phyloP scores from a whole-genome alignment of 2,329 filamentous ascomycete species.

The Hysterium pulicare region DNA sequence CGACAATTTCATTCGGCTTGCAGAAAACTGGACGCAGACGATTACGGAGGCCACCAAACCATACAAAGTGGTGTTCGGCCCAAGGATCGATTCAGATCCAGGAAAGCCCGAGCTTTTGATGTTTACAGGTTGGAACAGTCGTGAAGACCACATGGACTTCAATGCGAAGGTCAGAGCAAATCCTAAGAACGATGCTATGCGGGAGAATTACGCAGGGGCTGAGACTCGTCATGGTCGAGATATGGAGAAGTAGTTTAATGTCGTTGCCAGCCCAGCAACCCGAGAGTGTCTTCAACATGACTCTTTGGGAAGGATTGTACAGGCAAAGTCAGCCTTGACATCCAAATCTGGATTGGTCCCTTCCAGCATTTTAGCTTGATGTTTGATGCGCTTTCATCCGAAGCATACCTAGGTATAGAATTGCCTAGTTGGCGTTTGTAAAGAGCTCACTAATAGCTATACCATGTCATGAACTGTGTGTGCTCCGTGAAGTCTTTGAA shows the following conservation, averaged over 20 bases:
- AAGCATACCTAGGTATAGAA: too few species aligned
- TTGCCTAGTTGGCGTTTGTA: too few species aligned
- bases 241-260: slow-evolving; percentile 17
- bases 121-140: slow-evolving; percentile 21
- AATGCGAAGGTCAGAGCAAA: slow-evolving; percentile 5
- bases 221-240: slow-evolving; percentile 17
- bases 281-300: too few species aligned
- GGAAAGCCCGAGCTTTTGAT: slow-evolving; percentile 20
- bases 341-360: too few species aligned
- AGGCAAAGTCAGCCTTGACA: too few species aligned
- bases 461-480: too few species aligned
- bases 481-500: too few species aligned
- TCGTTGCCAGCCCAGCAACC: too few species aligned
- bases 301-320: too few species aligned
- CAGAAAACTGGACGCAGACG: slow-evolving; percentile 12
- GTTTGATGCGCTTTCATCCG: too few species aligned
- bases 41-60: slow-evolving; percentile 12
- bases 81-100: slow-evolving; percentile 21
- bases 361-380: too few species aligned
- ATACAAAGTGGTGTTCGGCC: slow-evolving; percentile 19
- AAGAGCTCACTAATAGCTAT: too few species aligned
- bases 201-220: slow-evolving; percentile 11
- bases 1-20: slow-evolving; percentile 13
- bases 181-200: slow-evolving; percentile 8
- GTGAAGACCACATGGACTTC: slow-evolving; percentile 15